phyloP scores from a whole-genome alignment of 805 yeast genomes.

The Sugiyamaella valdiviana region DNA sequence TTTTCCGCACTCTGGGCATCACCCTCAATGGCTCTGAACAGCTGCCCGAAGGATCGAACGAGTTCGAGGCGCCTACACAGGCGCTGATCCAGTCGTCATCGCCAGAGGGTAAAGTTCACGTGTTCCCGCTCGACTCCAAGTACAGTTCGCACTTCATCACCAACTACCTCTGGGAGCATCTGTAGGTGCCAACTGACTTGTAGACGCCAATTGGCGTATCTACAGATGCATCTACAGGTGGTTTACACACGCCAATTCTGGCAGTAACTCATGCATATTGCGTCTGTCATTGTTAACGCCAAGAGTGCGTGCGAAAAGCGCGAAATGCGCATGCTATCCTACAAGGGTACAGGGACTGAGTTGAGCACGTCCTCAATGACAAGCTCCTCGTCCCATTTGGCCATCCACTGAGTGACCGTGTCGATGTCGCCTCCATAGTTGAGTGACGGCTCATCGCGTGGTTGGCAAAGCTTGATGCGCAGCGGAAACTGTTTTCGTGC shows the following conservation, averaged over 20 bases:
- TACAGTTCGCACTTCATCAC: constrained; percentile 65
- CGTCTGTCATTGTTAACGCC: too few relatives aligned
- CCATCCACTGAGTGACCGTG: constrained; percentile 38
- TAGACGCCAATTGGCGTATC: too few relatives aligned
- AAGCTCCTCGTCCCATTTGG: constrained; percentile 41
- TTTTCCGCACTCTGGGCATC: constrained; percentile 24
- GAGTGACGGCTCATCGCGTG: constrained; percentile 46
- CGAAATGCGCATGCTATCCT: background rate
- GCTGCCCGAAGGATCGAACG: constrained; percentile 5
- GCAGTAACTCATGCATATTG: background rate
- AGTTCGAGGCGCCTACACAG: constrained; percentile 8
- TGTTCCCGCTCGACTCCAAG: constrained; percentile 34
- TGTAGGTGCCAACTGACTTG: too few relatives aligned
- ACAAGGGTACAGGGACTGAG: constrained; percentile 49
- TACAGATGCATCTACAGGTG: background rate
- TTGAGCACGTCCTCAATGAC: constrained; percentile 48
- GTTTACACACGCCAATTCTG: too few relatives aligned
- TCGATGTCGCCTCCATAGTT: constrained; percentile 51
- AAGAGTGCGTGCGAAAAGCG: too few relatives aligned
- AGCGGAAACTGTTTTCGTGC: constrained; percentile 45
- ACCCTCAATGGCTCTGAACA: constrained; percentile 17
- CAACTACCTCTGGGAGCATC: constrained; percentile 68
- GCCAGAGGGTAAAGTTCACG: constrained; percentile 16
- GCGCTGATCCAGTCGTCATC: constrained; percentile 21
- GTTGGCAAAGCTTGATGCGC: constrained; percentile 35